phyloP scores from a whole-genome alignment of 495 filamentous ascomycete species.

The Hypoxylon lienhwacheense region DNA sequence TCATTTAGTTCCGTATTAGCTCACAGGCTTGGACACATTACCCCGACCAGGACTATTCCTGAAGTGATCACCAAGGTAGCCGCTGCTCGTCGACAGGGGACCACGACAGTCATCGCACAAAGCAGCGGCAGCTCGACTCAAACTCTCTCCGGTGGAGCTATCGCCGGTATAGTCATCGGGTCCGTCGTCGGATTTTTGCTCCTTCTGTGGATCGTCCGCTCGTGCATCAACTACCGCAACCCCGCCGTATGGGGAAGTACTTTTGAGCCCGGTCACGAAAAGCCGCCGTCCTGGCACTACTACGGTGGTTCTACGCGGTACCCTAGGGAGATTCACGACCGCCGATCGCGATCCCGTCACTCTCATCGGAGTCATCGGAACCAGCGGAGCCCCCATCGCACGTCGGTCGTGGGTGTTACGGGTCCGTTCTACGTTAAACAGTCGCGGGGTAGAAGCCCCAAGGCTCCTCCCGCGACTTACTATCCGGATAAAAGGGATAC shows the following conservation, averaged over 20 bases:
- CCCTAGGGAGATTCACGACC: slow-evolving; percentile 21
- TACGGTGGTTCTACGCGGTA: slow-evolving; percentile 22
- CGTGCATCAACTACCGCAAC: slow-evolving; percentile 44
- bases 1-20: slow-evolving; percentile 11
- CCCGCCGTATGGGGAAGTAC: slow-evolving; percentile 31
- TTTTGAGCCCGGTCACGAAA: slow-evolving; percentile 35
- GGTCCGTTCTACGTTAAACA: slow-evolving; percentile 28
- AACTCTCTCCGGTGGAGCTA: slow-evolving; percentile 56
- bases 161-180: slow-evolving; percentile 64
- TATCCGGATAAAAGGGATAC: slow-evolving; percentile 26
- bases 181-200: slow-evolving; percentile 58
- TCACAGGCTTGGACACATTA: slow-evolving; percentile 16
- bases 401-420: slow-evolving; percentile 29
- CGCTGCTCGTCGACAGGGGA: slow-evolving; percentile 23
- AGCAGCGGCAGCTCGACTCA: slow-evolving; percentile 36
- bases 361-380: slow-evolving; percentile 18
- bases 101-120: slow-evolving; percentile 30
- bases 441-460: slow-evolving; percentile 28
- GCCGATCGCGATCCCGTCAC: slow-evolving; percentile 34
- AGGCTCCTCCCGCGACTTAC: slow-evolving; percentile 29
- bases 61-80: slow-evolving; percentile 26
- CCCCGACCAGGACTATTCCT: slow-evolving; percentile 29
- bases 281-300: slow-evolving; percentile 21
- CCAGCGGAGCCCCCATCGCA: slow-evolving; percentile 25
- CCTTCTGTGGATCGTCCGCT: slow-evolving; percentile 55